Conservation (phyloP, 768 basidiomycete species). For the Crepidotus variabilis region DNA sequence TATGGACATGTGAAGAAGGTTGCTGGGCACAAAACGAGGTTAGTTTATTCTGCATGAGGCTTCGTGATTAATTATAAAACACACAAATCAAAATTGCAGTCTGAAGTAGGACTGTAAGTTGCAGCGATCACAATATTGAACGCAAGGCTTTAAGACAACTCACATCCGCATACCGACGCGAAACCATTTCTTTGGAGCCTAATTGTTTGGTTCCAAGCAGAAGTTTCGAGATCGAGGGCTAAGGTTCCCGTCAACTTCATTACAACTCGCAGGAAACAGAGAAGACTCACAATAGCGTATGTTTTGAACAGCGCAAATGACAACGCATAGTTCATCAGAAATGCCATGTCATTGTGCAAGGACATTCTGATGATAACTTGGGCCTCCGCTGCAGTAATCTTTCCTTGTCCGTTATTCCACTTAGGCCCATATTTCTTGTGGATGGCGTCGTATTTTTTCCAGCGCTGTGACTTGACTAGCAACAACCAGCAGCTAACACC, state of each 20-base stretch:
- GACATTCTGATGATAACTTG: constrained; percentile 36
- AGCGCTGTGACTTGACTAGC: constrained; percentile 36
- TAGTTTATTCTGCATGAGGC: background rate
- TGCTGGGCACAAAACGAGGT: constrained; percentile 16
- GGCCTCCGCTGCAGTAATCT: constrained; percentile 41
- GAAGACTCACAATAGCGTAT: constrained; percentile 38
- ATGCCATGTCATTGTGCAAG: constrained; percentile 41
- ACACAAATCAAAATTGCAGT: constrained; percentile 42
- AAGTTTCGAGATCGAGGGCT: constrained; percentile 46
- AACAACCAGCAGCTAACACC: constrained; percentile 16
- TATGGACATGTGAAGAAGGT: constrained; percentile 34
- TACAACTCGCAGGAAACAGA: background rate
- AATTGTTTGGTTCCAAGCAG: constrained; percentile 40
- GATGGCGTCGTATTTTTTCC: constrained; percentile 37
- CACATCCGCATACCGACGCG: constrained; percentile 47
- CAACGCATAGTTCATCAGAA: constrained; percentile 33
- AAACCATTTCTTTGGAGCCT: constrained; percentile 28
- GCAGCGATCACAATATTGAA: background rate
- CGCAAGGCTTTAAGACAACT: constrained; percentile 13
- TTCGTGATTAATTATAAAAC: constrained; percentile 6
- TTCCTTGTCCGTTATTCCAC: constrained; percentile 20
- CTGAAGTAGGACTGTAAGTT: constrained; percentile 15
- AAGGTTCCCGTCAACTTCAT: background rate
- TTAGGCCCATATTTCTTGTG: constrained; percentile 36
- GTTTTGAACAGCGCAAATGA: constrained; percentile 54